A percentile compares a stretch with the other conserved stretches of the same genome.
phyloP scores from a whole-genome alignment of 345 rosid genomes.

The Hibiscus syriacus region DNA sequence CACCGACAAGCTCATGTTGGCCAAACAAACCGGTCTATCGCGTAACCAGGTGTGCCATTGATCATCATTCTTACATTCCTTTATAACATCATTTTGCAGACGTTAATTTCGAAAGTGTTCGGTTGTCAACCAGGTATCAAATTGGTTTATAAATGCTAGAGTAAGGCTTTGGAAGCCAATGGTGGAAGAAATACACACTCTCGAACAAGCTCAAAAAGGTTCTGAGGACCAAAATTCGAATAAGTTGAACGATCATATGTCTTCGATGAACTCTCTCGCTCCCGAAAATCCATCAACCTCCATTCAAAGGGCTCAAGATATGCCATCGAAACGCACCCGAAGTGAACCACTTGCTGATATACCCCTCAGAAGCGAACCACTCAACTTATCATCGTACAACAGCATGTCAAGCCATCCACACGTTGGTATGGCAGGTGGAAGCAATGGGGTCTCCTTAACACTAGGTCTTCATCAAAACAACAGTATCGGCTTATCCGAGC shows the following conservation, averaged over 20 bases:
- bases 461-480: conserved; percentile 79
- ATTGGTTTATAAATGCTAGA: conserved; percentile 88
- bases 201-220: conserved; percentile 55
- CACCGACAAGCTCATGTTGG: conserved; percentile 82
- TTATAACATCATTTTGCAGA: background rate
- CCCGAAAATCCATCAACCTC: conserved; percentile 30
- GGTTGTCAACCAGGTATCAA: conserved; percentile 49
- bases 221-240: conserved; percentile 36
- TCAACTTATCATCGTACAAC: conserved; percentile 26
- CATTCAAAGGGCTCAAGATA: conserved; percentile 27
- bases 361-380: conserved; percentile 22
- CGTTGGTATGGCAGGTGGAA: conserved; percentile 38
- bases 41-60: conserved; percentile 62
- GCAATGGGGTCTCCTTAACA: conserved; percentile 60
- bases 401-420: conserved; percentile 35
- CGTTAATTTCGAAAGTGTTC: background rate
- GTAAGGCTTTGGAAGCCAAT: conserved; percentile 95
- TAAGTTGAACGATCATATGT: conserved; percentile 24
- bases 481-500: conserved; percentile 47
- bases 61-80: conserved; percentile 6
- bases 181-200: conserved; percentile 87
- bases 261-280: conserved; percentile 16
- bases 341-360: conserved; percentile 28
- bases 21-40: conserved; percentile 85
- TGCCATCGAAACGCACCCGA: conserved; percentile 41